Evolutionary conservation across 2,329 filamentous ascomycete genomes (phyloP), one percentile per base, ranked within the genome.

Genomic region (Ophiobolus disseminans): DNA sequence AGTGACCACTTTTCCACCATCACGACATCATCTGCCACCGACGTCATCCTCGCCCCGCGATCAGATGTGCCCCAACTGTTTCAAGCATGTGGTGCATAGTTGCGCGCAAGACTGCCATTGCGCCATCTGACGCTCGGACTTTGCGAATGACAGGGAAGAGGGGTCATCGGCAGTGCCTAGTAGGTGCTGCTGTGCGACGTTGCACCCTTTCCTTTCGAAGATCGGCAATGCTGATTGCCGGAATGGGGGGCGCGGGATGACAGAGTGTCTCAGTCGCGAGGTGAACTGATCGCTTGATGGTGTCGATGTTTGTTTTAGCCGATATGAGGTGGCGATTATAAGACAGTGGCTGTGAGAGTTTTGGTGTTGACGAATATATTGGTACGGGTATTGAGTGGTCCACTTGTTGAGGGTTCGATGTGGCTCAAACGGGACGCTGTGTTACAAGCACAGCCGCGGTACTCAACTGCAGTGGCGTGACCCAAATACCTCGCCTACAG

Each of bases 111-210:
- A 23, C 14, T 41, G 16, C 2, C 28, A 40, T 43, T 31, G 46
- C 48, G 42, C 45, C 40, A 32, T 41, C 48, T 23, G 50, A 50
- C 26, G 42, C 37, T 48, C 37, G 38, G 44, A 40, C 38, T 40
- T 34, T 35, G 23, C 34, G 42, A 9, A 28, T n/a, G 7, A 14
- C 30, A 7, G 3, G n/a, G 30, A n/a, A 32, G 40, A 52, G 36
- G 44, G 48, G 40, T 57, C 48, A 53, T 57, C 57, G 53, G 55
- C 46, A 50, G 49, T 52, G 49, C 53, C n/a, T n/a, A n/a, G n/a
- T n/a, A n/a, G n/a, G n/a, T n/a, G n/a, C n/a, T n/a, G n/a, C 6
- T 40, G 60, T 63, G 53, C 38, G 55, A 64, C 56, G 59, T 63
- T 59, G 45, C 60, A 64, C 55, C 45, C 35, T 46, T 28, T n/a